Conservation (phyloP, 164 flowering plant species). For the Pachysandra terminalis region DNA sequence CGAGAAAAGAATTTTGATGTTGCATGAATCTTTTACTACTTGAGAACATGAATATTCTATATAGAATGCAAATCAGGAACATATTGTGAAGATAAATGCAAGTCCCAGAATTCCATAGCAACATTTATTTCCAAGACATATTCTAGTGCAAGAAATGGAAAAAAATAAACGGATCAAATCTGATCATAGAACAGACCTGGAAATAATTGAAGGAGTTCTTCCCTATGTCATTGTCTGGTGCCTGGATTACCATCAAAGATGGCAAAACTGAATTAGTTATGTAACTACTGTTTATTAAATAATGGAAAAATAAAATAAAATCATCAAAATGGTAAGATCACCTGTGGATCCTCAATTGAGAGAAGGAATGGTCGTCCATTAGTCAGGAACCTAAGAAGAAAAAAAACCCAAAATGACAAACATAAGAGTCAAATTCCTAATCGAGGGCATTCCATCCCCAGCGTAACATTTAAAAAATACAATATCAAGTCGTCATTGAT, state of each 20-base stretch:
- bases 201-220: conserved; percentile 87
- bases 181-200: conserved; percentile 55
- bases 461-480: background rate
- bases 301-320: conserved; percentile 3
- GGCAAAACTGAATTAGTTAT: background rate
- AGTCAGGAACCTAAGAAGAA: conserved; percentile 53
- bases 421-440: background rate
- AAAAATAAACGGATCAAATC: background rate
- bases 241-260: conserved; percentile 32
- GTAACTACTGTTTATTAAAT: background rate
- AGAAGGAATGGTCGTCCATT: conserved; percentile 52
- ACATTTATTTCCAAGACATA: no score
- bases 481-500: background rate
- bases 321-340: conserved; percentile 16
- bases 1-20: background rate
- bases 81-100: background rate
- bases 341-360: conserved; percentile 96
- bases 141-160: background rate
- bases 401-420: conserved; percentile 4
- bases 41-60: background rate
- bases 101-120: background rate
- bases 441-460: no score
- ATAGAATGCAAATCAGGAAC: background rate
- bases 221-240: conserved; percentile 92
- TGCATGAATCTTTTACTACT: background rate